Conservation (phyloP, 768 basidiomycete genomes). For the Suillus ampliporus region DNA sequence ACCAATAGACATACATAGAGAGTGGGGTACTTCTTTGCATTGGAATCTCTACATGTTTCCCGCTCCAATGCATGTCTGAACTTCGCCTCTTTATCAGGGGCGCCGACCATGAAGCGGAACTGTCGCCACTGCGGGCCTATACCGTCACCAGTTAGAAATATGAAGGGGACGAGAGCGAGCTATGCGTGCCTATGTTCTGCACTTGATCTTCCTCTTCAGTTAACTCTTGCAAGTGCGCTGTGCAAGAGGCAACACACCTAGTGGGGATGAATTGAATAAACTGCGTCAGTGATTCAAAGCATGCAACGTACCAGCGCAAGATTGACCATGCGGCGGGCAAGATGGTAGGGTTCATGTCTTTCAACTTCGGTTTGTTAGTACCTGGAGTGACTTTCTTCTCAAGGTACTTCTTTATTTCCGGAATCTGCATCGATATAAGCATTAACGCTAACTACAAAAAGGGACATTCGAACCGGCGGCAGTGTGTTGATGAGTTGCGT, state of each 20-base stretch:
- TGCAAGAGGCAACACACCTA: slow-evolving; percentile 76
- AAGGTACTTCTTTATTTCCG: slow-evolving; percentile 63
- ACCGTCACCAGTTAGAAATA: not conserved
- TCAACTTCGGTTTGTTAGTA: slow-evolving; percentile 57
- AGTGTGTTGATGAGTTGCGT: slow-evolving; percentile 48
- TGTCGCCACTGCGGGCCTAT: slow-evolving; percentile 59
- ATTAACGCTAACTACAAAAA: not conserved
- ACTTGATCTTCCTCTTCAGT: slow-evolving; percentile 58
- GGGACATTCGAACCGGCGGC: slow-evolving; percentile 48
- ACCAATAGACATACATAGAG: slow-evolving; percentile 15
- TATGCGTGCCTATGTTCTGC: slow-evolving; percentile 53
- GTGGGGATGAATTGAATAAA: not conserved
- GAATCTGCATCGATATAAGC: slow-evolving; percentile 42
- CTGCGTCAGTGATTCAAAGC: not conserved
- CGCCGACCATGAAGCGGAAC: slow-evolving; percentile 73
- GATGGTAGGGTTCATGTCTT: slow-evolving; percentile 53
- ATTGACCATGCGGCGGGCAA: slow-evolving; percentile 69
- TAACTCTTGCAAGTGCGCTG: slow-evolving; percentile 71
- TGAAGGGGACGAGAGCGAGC: not conserved
- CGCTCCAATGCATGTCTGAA: slow-evolving; percentile 52
- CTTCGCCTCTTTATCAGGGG: slow-evolving; percentile 73
- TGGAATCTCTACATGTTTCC: slow-evolving; percentile 43
- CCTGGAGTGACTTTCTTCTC: slow-evolving; percentile 54
- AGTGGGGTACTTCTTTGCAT: slow-evolving; percentile 45
- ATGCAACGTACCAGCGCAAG: slow-evolving; percentile 56